A percentile compares a stretch with the other conserved stretches of the same genome.
Conservation (phyloP, 805 yeast species). For the Metschnikowia lunata region DNA sequence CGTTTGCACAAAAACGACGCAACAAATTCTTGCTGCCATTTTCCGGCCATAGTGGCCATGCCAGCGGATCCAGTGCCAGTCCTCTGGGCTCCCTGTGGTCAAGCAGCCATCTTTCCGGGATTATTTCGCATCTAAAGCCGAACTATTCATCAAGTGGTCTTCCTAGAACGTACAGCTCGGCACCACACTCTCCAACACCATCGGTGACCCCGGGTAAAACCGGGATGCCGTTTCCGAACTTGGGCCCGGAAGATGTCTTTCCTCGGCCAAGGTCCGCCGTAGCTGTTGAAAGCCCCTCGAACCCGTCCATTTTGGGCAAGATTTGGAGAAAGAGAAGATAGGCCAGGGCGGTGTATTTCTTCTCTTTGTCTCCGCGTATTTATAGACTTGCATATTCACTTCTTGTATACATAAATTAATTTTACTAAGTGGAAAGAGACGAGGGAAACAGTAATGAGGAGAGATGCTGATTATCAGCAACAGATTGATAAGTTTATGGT, state of each 20-base stretch:
- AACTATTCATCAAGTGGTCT: conserved; percentile 4
- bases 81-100: conserved; percentile 2
- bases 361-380: too few relatives aligned
- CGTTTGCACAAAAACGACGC: conserved; percentile 9
- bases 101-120: neutral
- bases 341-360: neutral
- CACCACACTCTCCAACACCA: conserved; percentile 14
- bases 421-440: too few relatives aligned
- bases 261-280: conserved; percentile 8
- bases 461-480: conserved; percentile 27
- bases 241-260: conserved; percentile 3
- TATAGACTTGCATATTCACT: too few relatives aligned
- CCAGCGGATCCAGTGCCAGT: conserved; percentile 10
- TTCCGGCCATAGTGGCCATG: conserved; percentile 4
- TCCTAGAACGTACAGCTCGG: conserved; percentile 12
- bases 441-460: conserved; percentile 11
- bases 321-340: conserved; percentile 20
- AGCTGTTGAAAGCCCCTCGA: conserved; percentile 7
- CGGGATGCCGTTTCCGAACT: conserved; percentile 4
- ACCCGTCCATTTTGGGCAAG: conserved; percentile 16
- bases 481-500: conserved; percentile 36
- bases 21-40: conserved; percentile 9
- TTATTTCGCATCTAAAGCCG: conserved; percentile 8
- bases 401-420: too few relatives aligned
- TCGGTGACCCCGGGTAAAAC: conserved; percentile 5